These are phyloP conservation scores for Fusarium sp. DNA, from an alignment of 2,329 filamentous ascomycete species.

Conservation along the genomic window DNA sequence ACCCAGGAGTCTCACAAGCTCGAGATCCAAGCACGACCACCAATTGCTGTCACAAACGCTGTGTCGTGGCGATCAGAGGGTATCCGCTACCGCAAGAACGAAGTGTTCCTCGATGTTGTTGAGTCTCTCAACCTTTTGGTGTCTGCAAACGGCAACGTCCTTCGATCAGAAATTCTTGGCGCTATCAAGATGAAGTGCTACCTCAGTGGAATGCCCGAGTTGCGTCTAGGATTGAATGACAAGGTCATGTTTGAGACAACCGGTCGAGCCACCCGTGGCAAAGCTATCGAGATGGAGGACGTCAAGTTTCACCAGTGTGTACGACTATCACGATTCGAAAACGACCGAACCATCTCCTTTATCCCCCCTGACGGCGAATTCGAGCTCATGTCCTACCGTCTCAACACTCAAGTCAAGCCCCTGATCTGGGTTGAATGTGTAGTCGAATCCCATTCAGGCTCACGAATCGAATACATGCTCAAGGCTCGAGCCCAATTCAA, in stretches of 20 bases:
- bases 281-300: slow-evolving; percentile 99
- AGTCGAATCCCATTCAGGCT: slow-evolving; percentile 94
- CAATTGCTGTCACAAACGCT: slow-evolving; percentile 97
- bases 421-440: slow-evolving; percentile 99
- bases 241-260: slow-evolving; percentile 99
- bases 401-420: slow-evolving; percentile 98
- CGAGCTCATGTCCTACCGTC: slow-evolving; percentile 97
- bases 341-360: slow-evolving; percentile 98
- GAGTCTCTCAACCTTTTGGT: slow-evolving; percentile 97
- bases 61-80: slow-evolving; percentile 98
- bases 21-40: slow-evolving; percentile 93
- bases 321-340: slow-evolving; percentile 93
- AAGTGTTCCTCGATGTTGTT: slow-evolving; percentile 97
- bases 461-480: slow-evolving; percentile 97
- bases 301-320: slow-evolving; percentile 99
- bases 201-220: slow-evolving; percentile 95
- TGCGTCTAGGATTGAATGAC: slow-evolving; percentile 94
- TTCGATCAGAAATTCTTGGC: slow-evolving; percentile 94
- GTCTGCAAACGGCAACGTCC: slow-evolving; percentile 90
- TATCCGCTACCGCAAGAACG: slow-evolving; percentile 98
- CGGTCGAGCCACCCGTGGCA: slow-evolving; percentile 89
- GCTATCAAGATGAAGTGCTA: slow-evolving; percentile 99
- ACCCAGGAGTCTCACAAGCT: slow-evolving; percentile 99
- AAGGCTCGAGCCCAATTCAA: slow-evolving; percentile 99
- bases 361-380: slow-evolving; percentile 99